Base-by-base conservation (phyloP, 2,329 filamentous ascomycete genomes). In the Xylaria polymorpha region DNA sequence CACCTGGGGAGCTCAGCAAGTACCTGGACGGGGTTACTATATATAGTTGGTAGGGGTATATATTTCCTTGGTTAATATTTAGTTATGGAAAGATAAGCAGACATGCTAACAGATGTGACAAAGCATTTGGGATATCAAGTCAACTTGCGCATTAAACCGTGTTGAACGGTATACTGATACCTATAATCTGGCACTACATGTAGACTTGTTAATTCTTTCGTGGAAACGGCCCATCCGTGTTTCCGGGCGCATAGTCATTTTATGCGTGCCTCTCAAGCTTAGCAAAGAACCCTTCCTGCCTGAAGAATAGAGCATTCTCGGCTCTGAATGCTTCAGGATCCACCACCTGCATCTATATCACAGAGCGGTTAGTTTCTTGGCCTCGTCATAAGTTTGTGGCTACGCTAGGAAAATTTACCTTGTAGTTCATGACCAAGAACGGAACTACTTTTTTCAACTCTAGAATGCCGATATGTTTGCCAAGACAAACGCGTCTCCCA, bases 391-490 rank as follows among this genome's bases (percentile, higher is more conserved):
- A 15, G n/a, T 20, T 20, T 9, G 20, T 37, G 14, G 15, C 9
- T 32, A 15, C 5, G n/a, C 8, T 48, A 15, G 44, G 22, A 25
- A 25, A 10, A 69, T 72, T 71, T 58, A 78, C 76, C 43, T 78
- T 70, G 48, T 77, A 78, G 44, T 73, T 72, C 18, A 76, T 39
- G n/a, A 77, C 39, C 4, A 78, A 61, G 39, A 73, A 73, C 0
- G 76, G 64, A 4, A 78, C 50, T 7, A 78, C 35, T 67, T 78
- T 78, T 59, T 77, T 77, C 22, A 78, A 60, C 60, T 78, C 77
- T 10, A 78, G 51, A 18, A 77, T 72, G 8, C 72, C 76, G 32
- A 78, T 58, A 53, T 76, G 68, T 32, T 70, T 72, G 10, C 75
- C 75, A 6, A 76, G 63, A 63, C 75, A 77, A 22, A 76, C 69